Percentiles rank a stretch among this genome's conserved stretches.
Evolutionary conservation across 2,329 filamentous ascomycete genomes (phyloP).

Genomic region (Ambrosiella beaveri): DNA sequence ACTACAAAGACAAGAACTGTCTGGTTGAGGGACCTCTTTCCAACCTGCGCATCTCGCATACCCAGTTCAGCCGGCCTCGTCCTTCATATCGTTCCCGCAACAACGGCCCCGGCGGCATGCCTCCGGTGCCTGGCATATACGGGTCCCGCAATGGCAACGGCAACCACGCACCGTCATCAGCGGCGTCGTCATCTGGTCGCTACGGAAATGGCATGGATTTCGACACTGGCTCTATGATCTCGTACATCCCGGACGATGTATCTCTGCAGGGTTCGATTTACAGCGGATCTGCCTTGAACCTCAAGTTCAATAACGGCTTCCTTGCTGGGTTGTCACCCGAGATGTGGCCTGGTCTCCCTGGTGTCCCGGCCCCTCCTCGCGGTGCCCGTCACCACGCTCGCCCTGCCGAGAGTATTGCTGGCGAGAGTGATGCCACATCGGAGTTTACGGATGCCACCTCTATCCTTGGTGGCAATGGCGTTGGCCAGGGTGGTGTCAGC

Average conservation of each 20-base stretch:
- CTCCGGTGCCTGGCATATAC: slow-evolving; percentile 15
- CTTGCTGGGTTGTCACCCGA: slow-evolving; percentile 67
- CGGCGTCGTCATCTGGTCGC: slow-evolving; percentile 19
- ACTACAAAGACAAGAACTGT: slow-evolving; percentile 95
- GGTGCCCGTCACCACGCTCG: slow-evolving; percentile 49
- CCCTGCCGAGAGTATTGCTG: slow-evolving; percentile 62
- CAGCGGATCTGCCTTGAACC: slow-evolving; percentile 62
- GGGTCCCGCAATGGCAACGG: slow-evolving; percentile 1
- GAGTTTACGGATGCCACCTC: slow-evolving; percentile 78
- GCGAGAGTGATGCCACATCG: slow-evolving; percentile 81
- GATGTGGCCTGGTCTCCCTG: slow-evolving; percentile 68
- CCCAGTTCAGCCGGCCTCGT: slow-evolving; percentile 90
- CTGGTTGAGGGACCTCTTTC: slow-evolving; percentile 88
- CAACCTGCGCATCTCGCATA: slow-evolving; percentile 85
- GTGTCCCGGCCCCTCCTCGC: slow-evolving; percentile 42
- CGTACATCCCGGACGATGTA: slow-evolving; percentile 92
- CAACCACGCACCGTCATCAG: slow-evolving; percentile 8
- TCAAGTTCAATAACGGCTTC: slow-evolving; percentile 88
- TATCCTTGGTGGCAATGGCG: slow-evolving; percentile 55
- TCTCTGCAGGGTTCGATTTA: slow-evolving; percentile 87
- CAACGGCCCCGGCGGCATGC: slow-evolving; percentile 10
- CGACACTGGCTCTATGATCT: slow-evolving; percentile 77
- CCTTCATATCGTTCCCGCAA: slow-evolving; percentile 59
- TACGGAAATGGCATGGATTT: slow-evolving; percentile 32
- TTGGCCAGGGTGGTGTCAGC: slow-evolving; percentile 46